A percentile compares a stretch with the other conserved stretches of the same genome.
These are phyloP conservation scores for Cephaloascus albidus DNA, from an alignment of 805 yeast species.

Conservation along the genomic window DNA sequence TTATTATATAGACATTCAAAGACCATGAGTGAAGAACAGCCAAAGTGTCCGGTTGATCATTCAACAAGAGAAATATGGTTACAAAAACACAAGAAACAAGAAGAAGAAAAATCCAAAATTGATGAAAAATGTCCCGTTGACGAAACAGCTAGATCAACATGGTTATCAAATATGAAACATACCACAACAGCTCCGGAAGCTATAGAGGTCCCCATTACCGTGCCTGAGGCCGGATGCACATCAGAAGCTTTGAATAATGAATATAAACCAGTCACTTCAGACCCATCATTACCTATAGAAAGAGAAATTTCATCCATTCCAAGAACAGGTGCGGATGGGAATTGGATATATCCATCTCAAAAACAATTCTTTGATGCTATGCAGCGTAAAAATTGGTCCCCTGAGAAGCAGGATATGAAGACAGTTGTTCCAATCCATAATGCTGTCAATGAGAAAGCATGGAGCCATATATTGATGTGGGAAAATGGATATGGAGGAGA, in stretches of 20 bases:
- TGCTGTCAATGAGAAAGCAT: slow-evolving; percentile 86
- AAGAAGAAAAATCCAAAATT: slow-evolving; percentile 4
- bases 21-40: slow-evolving; percentile 9
- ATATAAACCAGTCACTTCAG: slow-evolving; percentile 15
- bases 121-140: slow-evolving; percentile 59
- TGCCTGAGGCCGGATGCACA: slow-evolving; percentile 25
- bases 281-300: slow-evolving; percentile 50
- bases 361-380: slow-evolving; percentile 92
- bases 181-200: slow-evolving; percentile 23
- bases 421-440: slow-evolving; percentile 92
- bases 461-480: slow-evolving; percentile 82
- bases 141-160: slow-evolving; percentile 45
- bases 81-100: slow-evolving; percentile 6
- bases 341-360: slow-evolving; percentile 96
- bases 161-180: slow-evolving; percentile 33
- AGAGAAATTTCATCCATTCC: slow-evolving; percentile 80
- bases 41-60: slow-evolving; percentile 48
- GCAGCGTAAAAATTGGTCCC: slow-evolving; percentile 85
- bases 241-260: slow-evolving; percentile 30
- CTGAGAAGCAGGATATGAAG: slow-evolving; percentile 74
- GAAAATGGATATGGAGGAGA: slow-evolving; percentile 53
- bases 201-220: slow-evolving; percentile 23
- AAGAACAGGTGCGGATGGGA: slow-evolving; percentile 49
- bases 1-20: neutral
- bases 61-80: slow-evolving; percentile 24